Conservation (phyloP, 108 stramenopile species). For the Cyclotella sp. region DNA sequence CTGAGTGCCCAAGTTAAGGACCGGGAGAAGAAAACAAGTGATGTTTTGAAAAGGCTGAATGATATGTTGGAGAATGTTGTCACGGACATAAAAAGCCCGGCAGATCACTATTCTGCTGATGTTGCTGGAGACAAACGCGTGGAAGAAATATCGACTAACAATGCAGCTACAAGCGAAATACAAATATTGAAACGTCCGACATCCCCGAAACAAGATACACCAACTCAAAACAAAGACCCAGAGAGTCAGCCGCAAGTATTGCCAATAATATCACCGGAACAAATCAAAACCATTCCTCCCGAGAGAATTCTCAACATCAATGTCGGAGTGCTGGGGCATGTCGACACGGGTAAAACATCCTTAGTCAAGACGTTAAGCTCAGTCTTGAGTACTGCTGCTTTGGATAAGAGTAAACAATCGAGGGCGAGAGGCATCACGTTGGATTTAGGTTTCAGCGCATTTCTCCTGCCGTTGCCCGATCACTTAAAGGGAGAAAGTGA, state of each 20-base stretch:
- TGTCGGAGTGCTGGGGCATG: slow-evolving; percentile 97
- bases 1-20: slow-evolving; percentile 36
- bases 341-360: slow-evolving; percentile 97
- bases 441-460: slow-evolving; percentile 97
- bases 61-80: slow-evolving; percentile 9
- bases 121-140: not conserved
- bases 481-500: slow-evolving; percentile 54
- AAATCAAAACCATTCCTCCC: slow-evolving; percentile 51
- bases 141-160: not conserved
- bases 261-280: slow-evolving; percentile 41
- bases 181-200: slow-evolving; percentile 17
- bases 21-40: slow-evolving; percentile 25
- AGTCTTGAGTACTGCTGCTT: slow-evolving; percentile 93
- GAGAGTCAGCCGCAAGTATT: slow-evolving; percentile 12
- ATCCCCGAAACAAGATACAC: not conserved
- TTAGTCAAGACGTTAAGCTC: slow-evolving; percentile 95
- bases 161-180: not conserved
- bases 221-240: not conserved
- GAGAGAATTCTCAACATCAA: slow-evolving; percentile 92
- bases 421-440: slow-evolving; percentile 97
- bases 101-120: not conserved
- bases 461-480: slow-evolving; percentile 82
- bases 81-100: not conserved
- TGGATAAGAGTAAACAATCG: slow-evolving; percentile 96
- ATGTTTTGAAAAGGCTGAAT: slow-evolving; percentile 22